Base-by-base conservation (phyloP, 2,329 filamentous ascomycete genomes). In the Dothiorella sarmentorum region DNA sequence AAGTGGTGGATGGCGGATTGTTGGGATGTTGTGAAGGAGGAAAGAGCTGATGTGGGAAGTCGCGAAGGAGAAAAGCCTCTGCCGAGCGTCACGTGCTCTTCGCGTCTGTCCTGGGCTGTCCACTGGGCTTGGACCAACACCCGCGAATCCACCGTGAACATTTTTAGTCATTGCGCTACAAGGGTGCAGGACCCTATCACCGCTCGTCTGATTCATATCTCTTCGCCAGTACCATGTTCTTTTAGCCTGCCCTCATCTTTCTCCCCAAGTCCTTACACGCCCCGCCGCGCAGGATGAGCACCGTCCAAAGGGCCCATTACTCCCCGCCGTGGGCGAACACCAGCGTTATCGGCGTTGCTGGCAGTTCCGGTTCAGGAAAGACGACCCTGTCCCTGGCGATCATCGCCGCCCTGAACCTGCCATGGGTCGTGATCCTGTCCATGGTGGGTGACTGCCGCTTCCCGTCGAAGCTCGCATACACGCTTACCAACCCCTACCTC, bases 401-500 rank as follows among this genome's bases (percentile, higher is more conserved):
- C 66, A 90, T 97, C 63, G 87, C 84, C 67, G 87, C 89, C 68
- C 78, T 99, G 67, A 96, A 94, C 75, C 78, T 99, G 63, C 94
- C 94, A 59, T 99, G 94, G 93, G 94, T 99, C 62, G 92, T 97
- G 51, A 97, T 99, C 74, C 76, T 99, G 67, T 96, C 92, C 40
- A 97, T 99, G 88, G 91, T 93, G 81, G 69, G 68, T 64, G 20
- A 10, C 20, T 24, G 7, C 22, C 9, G 10, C 43, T 11, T 9
- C 26, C 27, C 20, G 29, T 18, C 31, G 31, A 20, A 31, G 27
- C 64, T 64, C 66, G 63, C 67, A 62, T 45, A 62, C 52, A 26
- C 18, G 18, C 31, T 49, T 31, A 35, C 49, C 31, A 33, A 49
- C 55, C 27, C 20, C 4, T n/a, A n/a, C 59, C 35, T 58, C n/a